These are phyloP conservation scores for Hysterium pulicare DNA, from an alignment of 2,329 filamentous ascomycete species.

Conservation along the genomic window DNA sequence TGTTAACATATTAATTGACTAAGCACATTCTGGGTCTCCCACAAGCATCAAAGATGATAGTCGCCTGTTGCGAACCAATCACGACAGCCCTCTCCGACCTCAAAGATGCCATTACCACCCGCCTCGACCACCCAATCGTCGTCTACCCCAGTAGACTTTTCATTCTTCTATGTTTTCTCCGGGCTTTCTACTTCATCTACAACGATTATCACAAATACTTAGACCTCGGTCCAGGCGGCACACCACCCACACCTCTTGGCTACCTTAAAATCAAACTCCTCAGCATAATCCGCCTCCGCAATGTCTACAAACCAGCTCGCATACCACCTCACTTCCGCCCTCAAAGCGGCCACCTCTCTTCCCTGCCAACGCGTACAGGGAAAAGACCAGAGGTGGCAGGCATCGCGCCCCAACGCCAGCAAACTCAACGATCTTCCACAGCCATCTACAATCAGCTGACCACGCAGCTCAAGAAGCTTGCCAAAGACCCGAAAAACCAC, in stretches of 20 bases:
- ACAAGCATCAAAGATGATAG: neutral
- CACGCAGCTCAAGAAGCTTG: slow-evolving; percentile 16
- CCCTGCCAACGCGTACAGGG: slow-evolving; percentile 61
- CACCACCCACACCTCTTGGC: slow-evolving; percentile 67
- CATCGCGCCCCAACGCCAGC: slow-evolving; percentile 78
- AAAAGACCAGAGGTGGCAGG: slow-evolving; percentile 66
- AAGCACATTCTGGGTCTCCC: neutral
- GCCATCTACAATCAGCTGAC: slow-evolving; percentile 38
- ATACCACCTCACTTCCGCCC: slow-evolving; percentile 53
- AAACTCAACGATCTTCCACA: slow-evolving; percentile 63
- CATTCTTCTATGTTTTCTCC: slow-evolving; percentile 23
- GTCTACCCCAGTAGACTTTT: slow-evolving; percentile 13
- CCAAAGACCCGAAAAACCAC: slow-evolving; percentile 21
- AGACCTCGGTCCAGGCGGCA: slow-evolving; percentile 75
- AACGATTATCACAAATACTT: slow-evolving; percentile 75
- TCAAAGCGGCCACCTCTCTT: slow-evolving; percentile 56
- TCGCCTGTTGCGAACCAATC: neutral
- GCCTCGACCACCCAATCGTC: neutral
- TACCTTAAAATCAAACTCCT: slow-evolving; percentile 73
- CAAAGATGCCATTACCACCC: neutral
- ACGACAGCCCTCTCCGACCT: neutral
- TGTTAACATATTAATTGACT: no score
- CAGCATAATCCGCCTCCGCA: slow-evolving; percentile 65
- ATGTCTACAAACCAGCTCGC: slow-evolving; percentile 62
- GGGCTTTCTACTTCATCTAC: slow-evolving; percentile 47